Conservation (phyloP, 352 stramenopile genomes). For the Discostella stelligera region DNA sequence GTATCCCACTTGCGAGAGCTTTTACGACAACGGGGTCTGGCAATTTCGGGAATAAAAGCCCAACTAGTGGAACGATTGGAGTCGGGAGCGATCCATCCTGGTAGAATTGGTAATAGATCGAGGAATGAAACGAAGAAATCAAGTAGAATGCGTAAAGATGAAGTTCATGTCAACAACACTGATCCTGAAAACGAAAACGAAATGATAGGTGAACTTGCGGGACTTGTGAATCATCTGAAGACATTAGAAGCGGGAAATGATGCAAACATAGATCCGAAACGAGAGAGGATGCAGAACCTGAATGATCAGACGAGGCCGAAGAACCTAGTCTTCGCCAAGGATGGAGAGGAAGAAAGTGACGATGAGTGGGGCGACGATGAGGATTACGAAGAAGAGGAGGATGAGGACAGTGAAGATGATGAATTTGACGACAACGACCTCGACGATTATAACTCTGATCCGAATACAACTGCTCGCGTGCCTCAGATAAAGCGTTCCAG, state of each 20-base stretch:
- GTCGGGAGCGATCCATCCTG: neutral
- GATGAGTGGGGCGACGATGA: slow-evolving; percentile 16
- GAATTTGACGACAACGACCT: slow-evolving; percentile 12
- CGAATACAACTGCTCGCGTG: slow-evolving; percentile 20
- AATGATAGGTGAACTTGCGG: slow-evolving; percentile 1
- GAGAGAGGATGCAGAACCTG: neutral
- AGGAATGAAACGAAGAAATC: slow-evolving; percentile 4
- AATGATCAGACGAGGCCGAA: neutral
- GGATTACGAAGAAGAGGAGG: slow-evolving; percentile 11
- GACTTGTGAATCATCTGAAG: slow-evolving; percentile 2
- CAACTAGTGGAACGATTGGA: slow-evolving; percentile 27
- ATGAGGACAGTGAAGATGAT: slow-evolving; percentile 7
- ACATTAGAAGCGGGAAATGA: neutral
- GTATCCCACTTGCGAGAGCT: slow-evolving; percentile 30
- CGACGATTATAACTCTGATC: slow-evolving; percentile 18
- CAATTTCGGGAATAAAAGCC: slow-evolving; percentile 42
- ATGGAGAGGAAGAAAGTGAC: slow-evolving; percentile 31
- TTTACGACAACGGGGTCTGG: slow-evolving; percentile 21
- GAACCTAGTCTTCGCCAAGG: slow-evolving; percentile 36
- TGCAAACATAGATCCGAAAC: neutral
- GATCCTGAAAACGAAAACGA: neutral
- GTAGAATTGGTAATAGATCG: neutral
- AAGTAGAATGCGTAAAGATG: slow-evolving; percentile 11
- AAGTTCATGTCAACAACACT: neutral
- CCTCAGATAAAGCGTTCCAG: neutral